Conservation (phyloP, 495 filamentous ascomycete species). For the Aeminium ludgeri region DNA sequence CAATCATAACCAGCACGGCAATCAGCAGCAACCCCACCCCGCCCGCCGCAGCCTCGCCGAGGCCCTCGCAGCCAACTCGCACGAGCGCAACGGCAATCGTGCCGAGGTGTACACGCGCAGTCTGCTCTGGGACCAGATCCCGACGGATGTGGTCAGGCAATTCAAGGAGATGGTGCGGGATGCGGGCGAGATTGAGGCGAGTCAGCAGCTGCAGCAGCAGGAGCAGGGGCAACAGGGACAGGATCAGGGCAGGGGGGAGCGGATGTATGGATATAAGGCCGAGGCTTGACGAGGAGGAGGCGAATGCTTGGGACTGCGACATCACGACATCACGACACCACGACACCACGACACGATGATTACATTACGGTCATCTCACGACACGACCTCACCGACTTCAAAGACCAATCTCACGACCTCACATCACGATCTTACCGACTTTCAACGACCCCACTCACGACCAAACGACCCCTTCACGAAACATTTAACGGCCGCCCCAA, state of each 20-base stretch:
- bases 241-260: conserved; percentile 1
- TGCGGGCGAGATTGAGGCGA: conserved; percentile 12
- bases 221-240: neutral
- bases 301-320: too few species aligned
- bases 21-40: conserved; percentile 11
- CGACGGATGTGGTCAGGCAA: conserved; percentile 75
- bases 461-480: too few species aligned
- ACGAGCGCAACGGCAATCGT: conserved; percentile 40
- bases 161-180: conserved; percentile 70
- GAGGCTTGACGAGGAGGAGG: too few species aligned
- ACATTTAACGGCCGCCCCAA: too few species aligned
- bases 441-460: too few species aligned
- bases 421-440: too few species aligned
- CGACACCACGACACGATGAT: neutral
- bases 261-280: conserved; percentile 9
- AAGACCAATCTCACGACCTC: too few species aligned
- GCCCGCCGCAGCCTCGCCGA: conserved; percentile 56
- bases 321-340: neutral
- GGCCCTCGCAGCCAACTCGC: conserved; percentile 56
- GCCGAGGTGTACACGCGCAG: conserved; percentile 85
- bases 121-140: conserved; percentile 87
- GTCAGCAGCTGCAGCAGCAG: conserved; percentile 3
- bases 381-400: too few species aligned
- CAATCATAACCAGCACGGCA: conserved; percentile 5
- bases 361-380: neutral